Conservation (phyloP, 306 rosid genomes). For the Vigna reflexopilosa region DNA sequence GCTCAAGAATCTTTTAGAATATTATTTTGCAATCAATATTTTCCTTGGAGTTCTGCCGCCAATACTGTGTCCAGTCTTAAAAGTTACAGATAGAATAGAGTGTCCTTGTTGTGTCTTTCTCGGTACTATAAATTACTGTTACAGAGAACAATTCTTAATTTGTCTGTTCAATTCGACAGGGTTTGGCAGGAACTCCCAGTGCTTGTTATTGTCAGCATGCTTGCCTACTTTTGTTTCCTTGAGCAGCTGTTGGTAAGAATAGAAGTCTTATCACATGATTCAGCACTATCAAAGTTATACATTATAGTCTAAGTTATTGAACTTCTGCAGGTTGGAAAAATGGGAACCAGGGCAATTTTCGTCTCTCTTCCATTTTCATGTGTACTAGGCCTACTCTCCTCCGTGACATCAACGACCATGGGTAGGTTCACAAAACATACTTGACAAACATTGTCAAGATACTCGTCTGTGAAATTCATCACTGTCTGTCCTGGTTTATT, state of each 20-base stretch:
- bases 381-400: slow-evolving; percentile 87
- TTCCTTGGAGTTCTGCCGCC: slow-evolving; percentile 2
- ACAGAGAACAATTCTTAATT: slow-evolving; percentile 22
- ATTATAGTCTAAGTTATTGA: slow-evolving; percentile 35
- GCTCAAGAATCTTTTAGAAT: slow-evolving; percentile 20
- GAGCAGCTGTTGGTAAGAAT: slow-evolving; percentile 90
- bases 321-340: slow-evolving; percentile 71
- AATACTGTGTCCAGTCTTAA: slow-evolving; percentile 6
- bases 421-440: slow-evolving; percentile 61
- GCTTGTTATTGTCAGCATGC: slow-evolving; percentile 94
- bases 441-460: slow-evolving; percentile 26
- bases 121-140: slow-evolving; percentile 1
- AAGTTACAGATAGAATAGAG: background rate
- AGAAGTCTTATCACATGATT: slow-evolving; percentile 7
- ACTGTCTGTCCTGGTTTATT: background rate
- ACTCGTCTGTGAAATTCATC: slow-evolving; percentile 17
- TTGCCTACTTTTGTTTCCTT: slow-evolving; percentile 95
- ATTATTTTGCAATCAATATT: background rate
- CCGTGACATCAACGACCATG: slow-evolving; percentile 93
- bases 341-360: slow-evolving; percentile 83
- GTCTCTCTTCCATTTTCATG: slow-evolving; percentile 95
- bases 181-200: slow-evolving; percentile 98
- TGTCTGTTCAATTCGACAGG: slow-evolving; percentile 57
- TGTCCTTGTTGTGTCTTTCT: background rate
- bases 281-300: slow-evolving; percentile 29